phyloP scores from a whole-genome alignment of 805 yeast species.

The Candida oleophila region DNA sequence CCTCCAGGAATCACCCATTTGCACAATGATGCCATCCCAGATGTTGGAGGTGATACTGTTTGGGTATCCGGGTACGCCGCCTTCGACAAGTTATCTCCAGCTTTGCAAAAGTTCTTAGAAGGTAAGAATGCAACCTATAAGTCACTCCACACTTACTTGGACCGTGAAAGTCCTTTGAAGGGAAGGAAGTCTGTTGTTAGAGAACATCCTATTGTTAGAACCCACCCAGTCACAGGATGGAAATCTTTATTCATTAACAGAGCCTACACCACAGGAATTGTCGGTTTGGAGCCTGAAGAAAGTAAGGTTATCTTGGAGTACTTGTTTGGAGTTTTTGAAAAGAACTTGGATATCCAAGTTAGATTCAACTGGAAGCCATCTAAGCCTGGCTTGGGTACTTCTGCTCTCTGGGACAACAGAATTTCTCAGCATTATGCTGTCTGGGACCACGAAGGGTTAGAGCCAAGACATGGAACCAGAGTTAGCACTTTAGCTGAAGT shows the following conservation, averaged over 20 bases:
- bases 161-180: conserved; percentile 21
- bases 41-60: conserved; percentile 53
- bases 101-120: conserved; percentile 28
- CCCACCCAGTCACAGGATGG: conserved; percentile 31
- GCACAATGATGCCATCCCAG: conserved; percentile 50
- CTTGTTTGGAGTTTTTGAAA: conserved; percentile 41
- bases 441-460: conserved; percentile 46
- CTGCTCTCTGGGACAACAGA: conserved; percentile 60
- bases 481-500: conserved; percentile 49
- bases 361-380: conserved; percentile 47
- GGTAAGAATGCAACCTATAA: conserved; percentile 28
- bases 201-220: conserved; percentile 29
- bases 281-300: conserved; percentile 27
- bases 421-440: conserved; percentile 29
- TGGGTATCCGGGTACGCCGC: conserved; percentile 56
- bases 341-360: conserved; percentile 51
- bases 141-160: conserved; percentile 18
- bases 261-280: conserved; percentile 14
- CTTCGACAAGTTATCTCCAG: conserved; percentile 51
- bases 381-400: conserved; percentile 44
- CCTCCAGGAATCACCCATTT: conserved; percentile 58
- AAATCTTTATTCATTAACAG: conserved; percentile 25
- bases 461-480: conserved; percentile 53
- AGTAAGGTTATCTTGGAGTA: conserved; percentile 44
- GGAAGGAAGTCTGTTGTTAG: conserved; percentile 16